Evolutionary conservation across 2,329 filamentous ascomycete species (phyloP).

Genomic region (Pseudogymnoascus sp.): DNA sequence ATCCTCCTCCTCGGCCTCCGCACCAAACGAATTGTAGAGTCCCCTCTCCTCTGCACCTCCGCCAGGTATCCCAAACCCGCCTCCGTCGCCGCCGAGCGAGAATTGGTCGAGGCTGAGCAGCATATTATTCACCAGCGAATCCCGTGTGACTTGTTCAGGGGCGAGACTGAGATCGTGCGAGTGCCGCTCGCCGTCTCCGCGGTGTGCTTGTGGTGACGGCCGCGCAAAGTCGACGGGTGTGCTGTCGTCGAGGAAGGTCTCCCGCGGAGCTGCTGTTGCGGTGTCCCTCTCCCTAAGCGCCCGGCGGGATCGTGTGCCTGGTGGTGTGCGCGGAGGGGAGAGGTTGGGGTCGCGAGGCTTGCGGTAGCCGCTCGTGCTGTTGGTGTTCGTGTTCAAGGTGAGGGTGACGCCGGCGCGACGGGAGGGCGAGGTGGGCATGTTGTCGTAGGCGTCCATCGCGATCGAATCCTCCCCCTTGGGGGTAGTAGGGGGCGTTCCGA

Average conservation of each 20-base stretch:
- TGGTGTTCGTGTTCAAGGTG: not conserved
- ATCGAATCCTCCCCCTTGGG: not conserved
- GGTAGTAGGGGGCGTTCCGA: not conserved
- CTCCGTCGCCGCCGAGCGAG: slow-evolving; percentile 40
- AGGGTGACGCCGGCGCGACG: not conserved
- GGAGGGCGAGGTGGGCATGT: not conserved
- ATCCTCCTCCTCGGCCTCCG: not conserved
- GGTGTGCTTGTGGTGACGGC: slow-evolving; percentile 6
- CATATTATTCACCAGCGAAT: slow-evolving; percentile 94
- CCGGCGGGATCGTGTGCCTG: not conserved
- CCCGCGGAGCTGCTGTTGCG: slow-evolving; percentile 12
- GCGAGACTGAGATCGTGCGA: slow-evolving; percentile 75
- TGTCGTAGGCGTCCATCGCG: not conserved
- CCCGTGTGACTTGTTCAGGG: slow-evolving; percentile 66
- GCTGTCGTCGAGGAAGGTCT: slow-evolving; percentile 28
- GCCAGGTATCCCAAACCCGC: slow-evolving; percentile 18
- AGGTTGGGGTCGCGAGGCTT: not conserved
- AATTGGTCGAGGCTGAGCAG: slow-evolving; percentile 85
- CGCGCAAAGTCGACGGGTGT: slow-evolving; percentile 24
- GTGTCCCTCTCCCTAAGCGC: not conserved
- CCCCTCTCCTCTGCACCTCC: slow-evolving; percentile 22
- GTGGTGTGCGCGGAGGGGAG: not conserved
- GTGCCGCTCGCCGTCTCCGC: slow-evolving; percentile 23
- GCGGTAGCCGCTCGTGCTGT: not conserved
- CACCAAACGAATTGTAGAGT: slow-evolving; percentile 22